These are phyloP conservation scores for Phytophthora fragariaefolia DNA, from an alignment of 352 stramenopile species.

Conservation along the genomic window DNA sequence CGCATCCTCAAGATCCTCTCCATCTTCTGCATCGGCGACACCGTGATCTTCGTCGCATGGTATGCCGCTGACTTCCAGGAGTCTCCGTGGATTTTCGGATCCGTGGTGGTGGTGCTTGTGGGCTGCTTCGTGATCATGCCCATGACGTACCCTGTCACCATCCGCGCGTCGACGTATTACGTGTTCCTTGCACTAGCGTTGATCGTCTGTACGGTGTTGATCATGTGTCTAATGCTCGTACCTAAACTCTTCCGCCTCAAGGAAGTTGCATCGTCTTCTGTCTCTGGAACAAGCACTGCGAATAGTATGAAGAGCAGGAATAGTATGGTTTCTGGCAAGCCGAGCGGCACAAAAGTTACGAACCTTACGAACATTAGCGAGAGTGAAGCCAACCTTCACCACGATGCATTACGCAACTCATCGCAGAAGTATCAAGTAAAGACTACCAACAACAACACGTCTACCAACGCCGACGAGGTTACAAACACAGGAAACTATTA, in stretches of 20 bases:
- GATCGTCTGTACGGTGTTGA: constrained; percentile 41
- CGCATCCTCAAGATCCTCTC: constrained; percentile 52
- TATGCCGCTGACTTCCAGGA: constrained; percentile 63
- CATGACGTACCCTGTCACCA: constrained; percentile 55
- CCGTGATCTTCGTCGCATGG: constrained; percentile 48
- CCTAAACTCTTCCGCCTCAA: constrained; percentile 52
- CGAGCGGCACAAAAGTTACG: background rate
- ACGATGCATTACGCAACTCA: background rate
- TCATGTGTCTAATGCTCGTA: constrained; percentile 55
- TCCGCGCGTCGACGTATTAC: constrained; percentile 47
- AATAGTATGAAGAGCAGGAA: constrained; percentile 3
- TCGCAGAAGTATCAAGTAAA: constrained; percentile 25
- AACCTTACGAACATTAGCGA: constrained; percentile 3
- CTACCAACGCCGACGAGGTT: background rate
- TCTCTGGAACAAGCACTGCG: background rate
- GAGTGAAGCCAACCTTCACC: background rate
- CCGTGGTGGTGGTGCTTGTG: constrained; percentile 54
- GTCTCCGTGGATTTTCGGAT: constrained; percentile 67
- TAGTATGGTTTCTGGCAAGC: background rate
- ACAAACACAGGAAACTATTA: constrained; percentile 12
- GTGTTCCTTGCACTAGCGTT: constrained; percentile 38
- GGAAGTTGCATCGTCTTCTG: constrained; percentile 5
- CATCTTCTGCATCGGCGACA: constrained; percentile 44
- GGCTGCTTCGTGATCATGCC: constrained; percentile 54
- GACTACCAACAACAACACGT: constrained; percentile 10